Evolutionary conservation across 2,329 filamentous ascomycete genomes (phyloP).

Genomic region (Neocatenulostroma microsporum): DNA sequence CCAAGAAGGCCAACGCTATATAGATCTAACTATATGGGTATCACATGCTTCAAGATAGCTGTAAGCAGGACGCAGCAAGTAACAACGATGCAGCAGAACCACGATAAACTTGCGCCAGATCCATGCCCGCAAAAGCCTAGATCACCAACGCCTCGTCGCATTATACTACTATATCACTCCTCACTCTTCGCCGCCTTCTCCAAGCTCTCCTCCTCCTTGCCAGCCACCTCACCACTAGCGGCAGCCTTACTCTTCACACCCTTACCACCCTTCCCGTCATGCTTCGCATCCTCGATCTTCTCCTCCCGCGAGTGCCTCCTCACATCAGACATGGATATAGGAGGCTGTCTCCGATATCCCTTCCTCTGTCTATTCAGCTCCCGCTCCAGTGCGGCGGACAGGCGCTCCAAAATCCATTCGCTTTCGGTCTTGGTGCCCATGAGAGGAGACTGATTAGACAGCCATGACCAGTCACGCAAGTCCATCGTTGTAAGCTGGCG

Average conservation of each 20-base stretch:
- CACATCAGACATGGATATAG: conserved; percentile 23
- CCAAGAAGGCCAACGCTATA: too few species aligned
- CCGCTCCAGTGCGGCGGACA: conserved; percentile 50
- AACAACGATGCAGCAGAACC: too few species aligned
- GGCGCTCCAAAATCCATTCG: conserved; percentile 63
- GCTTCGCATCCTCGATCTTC: conserved; percentile 1
- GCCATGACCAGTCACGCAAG: conserved; percentile 59
- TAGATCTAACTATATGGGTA: too few species aligned
- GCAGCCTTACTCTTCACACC: conserved; percentile 4
- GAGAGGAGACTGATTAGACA: conserved; percentile 60
- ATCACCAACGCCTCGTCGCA: too few species aligned
- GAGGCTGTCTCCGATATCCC: conserved; percentile 22
- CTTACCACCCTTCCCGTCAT: conserved; percentile 1
- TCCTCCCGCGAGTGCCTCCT: conserved; percentile 1
- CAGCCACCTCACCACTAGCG: background rate
- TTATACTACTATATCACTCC: too few species aligned
- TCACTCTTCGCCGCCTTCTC: conserved; percentile 8
- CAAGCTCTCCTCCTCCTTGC: conserved; percentile 2
- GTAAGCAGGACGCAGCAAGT: too few species aligned
- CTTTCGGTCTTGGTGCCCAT: conserved; percentile 62
- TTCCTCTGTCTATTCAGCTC: conserved; percentile 35
- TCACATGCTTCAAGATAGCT: too few species aligned
- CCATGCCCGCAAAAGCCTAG: too few species aligned
- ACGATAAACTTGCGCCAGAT: too few species aligned
- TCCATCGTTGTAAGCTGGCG: conserved; percentile 16